Base-by-base conservation (phyloP, 352 stramenopile genomes). In the Pythium biforme region DNA sequence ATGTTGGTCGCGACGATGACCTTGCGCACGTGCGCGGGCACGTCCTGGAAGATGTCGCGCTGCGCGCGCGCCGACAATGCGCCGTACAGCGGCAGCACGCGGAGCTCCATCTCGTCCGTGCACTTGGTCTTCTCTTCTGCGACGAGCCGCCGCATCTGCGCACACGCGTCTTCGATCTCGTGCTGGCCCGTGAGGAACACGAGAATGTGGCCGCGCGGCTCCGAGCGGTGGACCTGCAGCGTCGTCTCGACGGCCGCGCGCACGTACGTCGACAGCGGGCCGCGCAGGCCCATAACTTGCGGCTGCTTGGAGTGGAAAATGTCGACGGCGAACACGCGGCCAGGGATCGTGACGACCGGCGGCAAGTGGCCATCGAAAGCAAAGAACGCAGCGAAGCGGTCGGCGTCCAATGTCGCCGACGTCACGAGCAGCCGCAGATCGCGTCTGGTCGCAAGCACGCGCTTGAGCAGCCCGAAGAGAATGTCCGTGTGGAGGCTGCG, bases 401-500 rank as follows among this genome's bases (percentile, higher is more conserved):
- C 69, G 17, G 83, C 70, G 60, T 97, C 87, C 25, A 98, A 70
- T 46, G 95, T 98, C 6, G 95, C 95, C 1, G 89, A 98, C 11
- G 95, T 98, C 26, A 99, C 88, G 31, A 99, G 86, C 43, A 99
- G 77, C 15, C 93, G 94, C 45, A 99, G 83, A 62, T 97, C 84
- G 8, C 79, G 79, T 8, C 89, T 78, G 23, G 49, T 58, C 34
- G 49, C 31, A 20, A 90, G 62, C 22, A 95, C 92, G 43, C 86
- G 73, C 60, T 94, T 90, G 33, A 98, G 73, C 25, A 97, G 63
- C 77, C 96, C 97, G 73, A 99, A 98, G 8, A 99, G 74, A 5
- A 99, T 89, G 70, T 99, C 98, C 12, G 97, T 99, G 75, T 99
- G 92, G 11, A 99, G 83, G 68, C 83, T 98, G 23, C 97, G 85